Base-by-base conservation (phyloP, 345 rosid species). In the Kandelia obovata region DNA sequence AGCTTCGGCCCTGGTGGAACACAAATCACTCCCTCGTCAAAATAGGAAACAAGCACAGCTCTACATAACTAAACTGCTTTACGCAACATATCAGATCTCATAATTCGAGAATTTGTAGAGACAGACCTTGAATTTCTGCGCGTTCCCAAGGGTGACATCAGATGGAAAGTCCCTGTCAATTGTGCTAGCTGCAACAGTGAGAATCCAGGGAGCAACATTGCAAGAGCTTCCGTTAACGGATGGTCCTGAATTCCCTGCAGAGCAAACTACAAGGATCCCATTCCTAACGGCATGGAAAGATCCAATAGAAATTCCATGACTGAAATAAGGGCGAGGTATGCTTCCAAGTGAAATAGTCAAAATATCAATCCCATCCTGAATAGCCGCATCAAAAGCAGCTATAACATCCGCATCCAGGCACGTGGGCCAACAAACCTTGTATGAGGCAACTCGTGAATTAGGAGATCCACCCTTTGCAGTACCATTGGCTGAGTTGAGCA, bases 381-480 rank as follows among this genome's bases (percentile, higher is more conserved):
- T 86, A 7, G 90, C 92, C 31, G 72, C 85, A 53, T 88, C 92
- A 61, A 82, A 72, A 6, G 73, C 92, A 11, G 87, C 84, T 71
- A 88, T 1, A 25, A 85, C 74, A 58, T 89, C 91, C 26, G 88
- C 82, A 46, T 77, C 86, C 61, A 80, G 72, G 71, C 93, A 86
- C n/a, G 35, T 53, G 0, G 83, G 72, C 86, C 89, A 87, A 43
- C 92, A 87, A 0, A 85, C 85, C 59, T 81, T 87, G 69, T 87
- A 89, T 23, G 95, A 75, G 0, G 89, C 95, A 2, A 83, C 75
- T 34, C 88, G 82, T 0, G 95, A 90, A n/a, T 47, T 69, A 2
- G 92, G 92, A 0, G 96, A 80, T 11, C 92, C 96, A 0, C 95
- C 95, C 39, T 83, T 87, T 0, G 90, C 92, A n/a, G 95, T 87